A percentile compares a stretch with the other conserved stretches of the same genome.
Evolutionary conservation across 2,329 filamentous ascomycete genomes (phyloP).

Genomic region (Hymenoscyphus linearis): DNA sequence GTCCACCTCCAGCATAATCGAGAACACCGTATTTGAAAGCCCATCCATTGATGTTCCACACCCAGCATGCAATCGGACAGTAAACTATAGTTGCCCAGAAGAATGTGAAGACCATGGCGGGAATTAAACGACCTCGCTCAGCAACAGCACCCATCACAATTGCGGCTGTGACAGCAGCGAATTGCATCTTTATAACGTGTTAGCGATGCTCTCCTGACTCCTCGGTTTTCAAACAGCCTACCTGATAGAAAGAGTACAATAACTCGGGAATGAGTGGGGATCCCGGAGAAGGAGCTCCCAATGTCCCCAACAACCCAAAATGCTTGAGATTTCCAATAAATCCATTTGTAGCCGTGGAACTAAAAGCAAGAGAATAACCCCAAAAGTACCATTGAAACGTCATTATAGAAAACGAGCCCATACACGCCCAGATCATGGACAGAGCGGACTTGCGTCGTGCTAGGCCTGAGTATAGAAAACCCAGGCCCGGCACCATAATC

Average conservation of each 20-base stretch:
- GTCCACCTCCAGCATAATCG: constrained; percentile 93
- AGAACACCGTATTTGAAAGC: constrained; percentile 83
- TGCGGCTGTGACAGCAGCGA: constrained; percentile 86
- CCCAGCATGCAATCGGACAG: constrained; percentile 95
- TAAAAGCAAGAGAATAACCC: constrained; percentile 96
- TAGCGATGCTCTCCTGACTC: neutral
- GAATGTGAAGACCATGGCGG: constrained; percentile 92
- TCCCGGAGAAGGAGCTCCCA: constrained; percentile 79
- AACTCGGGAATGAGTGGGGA: constrained; percentile 84
- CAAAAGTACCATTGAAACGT: constrained; percentile 99
- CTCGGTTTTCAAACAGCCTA: constrained; percentile 33
- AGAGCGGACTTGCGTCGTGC: constrained; percentile 96
- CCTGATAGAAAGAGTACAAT: constrained; percentile 91
- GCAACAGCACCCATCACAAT: constrained; percentile 90
- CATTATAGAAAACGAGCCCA: constrained; percentile 87
- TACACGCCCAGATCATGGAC: constrained; percentile 94
- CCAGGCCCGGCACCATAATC: constrained; percentile 94
- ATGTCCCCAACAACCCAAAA: constrained; percentile 81
- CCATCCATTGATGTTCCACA: constrained; percentile 94
- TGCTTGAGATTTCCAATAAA: constrained; percentile 89
- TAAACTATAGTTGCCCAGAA: constrained; percentile 97
- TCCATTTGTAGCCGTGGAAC: constrained; percentile 70
- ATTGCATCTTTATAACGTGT: constrained; percentile 70
- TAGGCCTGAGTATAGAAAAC: constrained; percentile 94
- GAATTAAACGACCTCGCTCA: constrained; percentile 87